Evolutionary conservation across 331 rosid genomes (phyloP), one percentile per base, ranked within the genome.

Genomic region (Rosa hybrid): DNA sequence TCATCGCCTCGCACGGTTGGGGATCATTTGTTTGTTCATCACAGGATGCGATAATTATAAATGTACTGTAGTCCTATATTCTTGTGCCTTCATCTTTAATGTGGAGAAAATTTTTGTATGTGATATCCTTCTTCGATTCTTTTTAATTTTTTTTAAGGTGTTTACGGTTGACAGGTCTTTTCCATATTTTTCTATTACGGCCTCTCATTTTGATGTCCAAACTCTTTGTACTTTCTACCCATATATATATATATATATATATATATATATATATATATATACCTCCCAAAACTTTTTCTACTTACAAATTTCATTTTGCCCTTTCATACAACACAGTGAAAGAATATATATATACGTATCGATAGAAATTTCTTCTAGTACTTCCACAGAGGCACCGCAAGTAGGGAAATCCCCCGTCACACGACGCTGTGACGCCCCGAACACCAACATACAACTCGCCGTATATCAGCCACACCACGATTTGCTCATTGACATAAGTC

Each of bases 1-100:
- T 45, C 34, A 75, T 49, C 41, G 27, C 54, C 17, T 20, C 8
- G 51, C 81, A 46, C 77, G 78, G 46, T 83, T 77, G 59, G 50
- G 75, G 48, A 50, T 86, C 75, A 53, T 69, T 65, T 57, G 39
- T 72, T 82, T 75, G 72, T 78, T 84, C 87, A 83, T 75, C 67
- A 53, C 77, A 77, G 39, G 86, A 87, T 74, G 85, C 80, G 81
- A 86, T 85, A 69, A 59, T 83, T 81, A 68, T 83, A 79, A 74
- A 74, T 84, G 77, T 80, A 77, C 80, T 71, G 68, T 73, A 48
- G 81, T 80, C 63, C 39, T 79, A 79, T 73, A 76, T 80, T 80
- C 44, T 60, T 56, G 21, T 70, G 71, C 65, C 7, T 14, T 13
- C 21, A 11, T 76, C 79, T 34, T 78, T 84, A 65, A 67, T 51